Conservation (phyloP, 768 basidiomycete species). For the Royoungia palumana region DNA sequence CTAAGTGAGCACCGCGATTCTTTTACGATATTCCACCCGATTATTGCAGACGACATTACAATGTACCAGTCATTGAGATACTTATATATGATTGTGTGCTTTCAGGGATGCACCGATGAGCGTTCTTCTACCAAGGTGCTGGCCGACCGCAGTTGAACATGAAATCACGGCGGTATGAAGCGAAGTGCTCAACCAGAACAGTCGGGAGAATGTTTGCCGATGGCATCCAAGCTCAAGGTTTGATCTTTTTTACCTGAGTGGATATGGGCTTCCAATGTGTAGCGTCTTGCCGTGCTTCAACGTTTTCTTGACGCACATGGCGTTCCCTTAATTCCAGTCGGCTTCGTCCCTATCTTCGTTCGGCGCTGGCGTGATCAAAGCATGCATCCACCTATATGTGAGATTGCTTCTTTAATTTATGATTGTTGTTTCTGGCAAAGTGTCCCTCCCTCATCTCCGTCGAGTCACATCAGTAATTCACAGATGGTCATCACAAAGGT, state of each 20-base stretch:
- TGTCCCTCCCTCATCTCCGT: slow-evolving; percentile 24
- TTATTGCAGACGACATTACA: slow-evolving; percentile 12
- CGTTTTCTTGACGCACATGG: slow-evolving; percentile 15
- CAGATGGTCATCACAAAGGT: not conserved
- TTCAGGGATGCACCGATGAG: slow-evolving; percentile 8
- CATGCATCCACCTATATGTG: slow-evolving; percentile 8
- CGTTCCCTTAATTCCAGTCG: slow-evolving; percentile 4
- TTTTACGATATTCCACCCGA: slow-evolving; percentile 2
- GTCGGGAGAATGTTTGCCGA: slow-evolving; percentile 2
- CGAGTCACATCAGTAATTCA: not conserved
- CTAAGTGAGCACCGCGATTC: slow-evolving; percentile 47
- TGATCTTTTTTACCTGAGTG: not conserved
- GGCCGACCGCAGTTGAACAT: slow-evolving; percentile 3
- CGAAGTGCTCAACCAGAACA: not conserved
- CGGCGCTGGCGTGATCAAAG: slow-evolving; percentile 4
- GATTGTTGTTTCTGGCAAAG: slow-evolving; percentile 2
- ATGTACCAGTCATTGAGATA: slow-evolving; percentile 21
- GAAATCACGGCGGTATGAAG: not conserved
- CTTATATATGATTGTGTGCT: slow-evolving; percentile 12
- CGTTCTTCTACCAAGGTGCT: slow-evolving; percentile 4
- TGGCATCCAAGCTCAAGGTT: slow-evolving; percentile 15
- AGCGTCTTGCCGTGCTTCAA: slow-evolving; percentile 3
- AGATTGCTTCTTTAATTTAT: slow-evolving; percentile 19
- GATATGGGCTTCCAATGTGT: slow-evolving; percentile 2
- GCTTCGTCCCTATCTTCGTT: slow-evolving; percentile 3